These are phyloP conservation scores for Chionographis japonica DNA, from an alignment of 106 monocot species.

Conservation along the genomic window DNA sequence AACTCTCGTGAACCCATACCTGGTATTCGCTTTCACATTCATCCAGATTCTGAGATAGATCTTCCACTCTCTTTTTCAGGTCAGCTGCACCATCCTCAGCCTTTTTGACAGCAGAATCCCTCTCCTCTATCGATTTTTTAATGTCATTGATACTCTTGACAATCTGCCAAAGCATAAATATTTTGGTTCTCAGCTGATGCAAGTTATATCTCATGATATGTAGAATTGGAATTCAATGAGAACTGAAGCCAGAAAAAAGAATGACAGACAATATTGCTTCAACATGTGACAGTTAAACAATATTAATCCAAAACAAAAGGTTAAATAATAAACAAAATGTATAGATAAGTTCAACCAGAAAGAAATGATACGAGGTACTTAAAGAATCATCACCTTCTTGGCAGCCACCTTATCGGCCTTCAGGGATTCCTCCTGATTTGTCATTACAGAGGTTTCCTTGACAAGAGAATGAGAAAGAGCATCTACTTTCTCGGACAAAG, in stretches of 20 bases:
- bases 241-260: not conserved
- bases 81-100: slow-evolving; percentile 73
- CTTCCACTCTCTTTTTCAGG: slow-evolving; percentile 60
- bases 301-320: too few species aligned
- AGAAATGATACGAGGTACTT: too few species aligned
- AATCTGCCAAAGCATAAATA: slow-evolving; percentile 36
- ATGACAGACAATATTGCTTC: not conserved
- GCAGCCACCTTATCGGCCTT: slow-evolving; percentile 47
- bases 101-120: slow-evolving; percentile 58
- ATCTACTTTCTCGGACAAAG: slow-evolving; percentile 64
- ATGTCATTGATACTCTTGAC: slow-evolving; percentile 64
- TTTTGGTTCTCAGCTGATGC: not conserved
- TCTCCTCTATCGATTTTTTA: slow-evolving; percentile 67
- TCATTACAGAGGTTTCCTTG: slow-evolving; percentile 81
- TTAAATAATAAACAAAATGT: too few species aligned
- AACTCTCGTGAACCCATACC: slow-evolving; percentile 25
- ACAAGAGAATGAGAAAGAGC: slow-evolving; percentile 60
- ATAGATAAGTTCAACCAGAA: not conserved
- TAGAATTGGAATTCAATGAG: not conserved
- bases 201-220: not conserved
- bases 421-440: slow-evolving; percentile 66
- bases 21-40: slow-evolving; percentile 76
- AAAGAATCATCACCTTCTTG: slow-evolving; percentile 50
- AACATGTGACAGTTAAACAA: too few species aligned
- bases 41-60: slow-evolving; percentile 65